A percentile compares a stretch with the other conserved stretches of the same genome.
Conservation (phyloP, 768 basidiomycete genomes). For the Albatrellus ellisii region DNA sequence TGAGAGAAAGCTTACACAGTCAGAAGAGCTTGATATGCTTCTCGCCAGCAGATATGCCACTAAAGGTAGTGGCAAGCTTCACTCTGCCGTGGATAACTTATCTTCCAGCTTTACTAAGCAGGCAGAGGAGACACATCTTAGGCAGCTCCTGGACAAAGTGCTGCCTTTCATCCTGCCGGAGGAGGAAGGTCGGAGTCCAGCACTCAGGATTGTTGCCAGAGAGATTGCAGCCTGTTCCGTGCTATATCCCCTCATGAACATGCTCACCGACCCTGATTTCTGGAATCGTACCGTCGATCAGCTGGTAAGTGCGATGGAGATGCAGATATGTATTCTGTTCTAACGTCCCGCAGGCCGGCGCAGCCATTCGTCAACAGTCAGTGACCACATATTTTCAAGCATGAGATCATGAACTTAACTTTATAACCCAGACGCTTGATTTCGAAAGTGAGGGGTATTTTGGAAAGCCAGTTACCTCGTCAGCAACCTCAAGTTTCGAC, state of each 20-base stretch:
- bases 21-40: slow-evolving; percentile 80
- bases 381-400: slow-evolving; percentile 33
- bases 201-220: slow-evolving; percentile 57
- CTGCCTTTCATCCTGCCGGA: slow-evolving; percentile 67
- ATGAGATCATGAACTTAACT: slow-evolving; percentile 3
- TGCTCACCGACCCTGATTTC: slow-evolving; percentile 91
- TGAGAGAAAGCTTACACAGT: slow-evolving; percentile 74
- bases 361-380: slow-evolving; percentile 57
- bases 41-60: slow-evolving; percentile 73
- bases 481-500: slow-evolving; percentile 30
- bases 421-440: slow-evolving; percentile 54
- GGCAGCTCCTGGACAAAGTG: slow-evolving; percentile 52
- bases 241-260: slow-evolving; percentile 80
- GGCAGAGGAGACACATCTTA: slow-evolving; percentile 78
- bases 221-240: slow-evolving; percentile 79
- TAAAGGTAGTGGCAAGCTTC: slow-evolving; percentile 51
- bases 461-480: slow-evolving; percentile 67
- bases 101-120: slow-evolving; percentile 84
- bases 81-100: slow-evolving; percentile 79
- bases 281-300: slow-evolving; percentile 93
- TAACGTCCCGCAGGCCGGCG: slow-evolving; percentile 35
- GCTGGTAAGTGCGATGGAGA: slow-evolving; percentile 43
- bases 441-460: slow-evolving; percentile 72
- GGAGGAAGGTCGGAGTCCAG: slow-evolving; percentile 57
- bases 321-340: not conserved